Evolutionary conservation across 495 filamentous ascomycete species (phyloP), one percentile per base, ranked within the genome.

Genomic region (Thermochaetoides thermophila): DNA sequence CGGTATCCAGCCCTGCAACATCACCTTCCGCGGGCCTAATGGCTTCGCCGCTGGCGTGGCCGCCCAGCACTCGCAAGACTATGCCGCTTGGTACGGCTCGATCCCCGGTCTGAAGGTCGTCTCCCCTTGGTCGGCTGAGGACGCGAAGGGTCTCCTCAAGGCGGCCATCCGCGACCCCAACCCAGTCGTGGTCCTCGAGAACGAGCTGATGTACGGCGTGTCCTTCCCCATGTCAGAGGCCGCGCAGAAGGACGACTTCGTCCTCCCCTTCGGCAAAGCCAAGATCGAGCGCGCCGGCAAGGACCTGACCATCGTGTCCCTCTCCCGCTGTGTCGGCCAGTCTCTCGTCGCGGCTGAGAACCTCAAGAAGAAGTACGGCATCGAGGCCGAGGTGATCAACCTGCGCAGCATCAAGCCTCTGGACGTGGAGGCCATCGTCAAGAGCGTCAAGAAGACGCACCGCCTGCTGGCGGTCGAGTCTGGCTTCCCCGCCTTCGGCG

Each of bases 11-110:
- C 89, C 89, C 46, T 97, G 89, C 69, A 96, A 95, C 64, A 79
- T 97, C 57, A 96, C 91, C 40, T 97, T 97, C 76, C 85, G 89
- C 57, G 89, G 89, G 27, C 89, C 89, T 58, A 97, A 97, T 57
- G 89, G 89, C 40, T 97, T 97, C 57, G 89, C 89, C 36, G 53
- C 89, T 34, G 89, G 89, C 69, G 89, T 97, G 42, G 89, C 68
- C 29, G 89, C 89, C 33, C 89, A 97, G 68, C 89, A 97, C 69
- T 95, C 87, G 16, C 89, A 97, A 64, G 89, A 95, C 52, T 97
- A 89, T 66, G 80, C 81, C 17, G 85, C 84, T 49, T 97, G 89
- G 89, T 97, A 97, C 60, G 89, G 86, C 49, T 86, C 82, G 64
- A 87, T 97, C 49, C 89, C 89, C 13, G 89, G 89, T 35, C 65